Evolutionary conservation across 2,329 filamentous ascomycete genomes (phyloP).

Genomic region (Epicoccum sorghinum): DNA sequence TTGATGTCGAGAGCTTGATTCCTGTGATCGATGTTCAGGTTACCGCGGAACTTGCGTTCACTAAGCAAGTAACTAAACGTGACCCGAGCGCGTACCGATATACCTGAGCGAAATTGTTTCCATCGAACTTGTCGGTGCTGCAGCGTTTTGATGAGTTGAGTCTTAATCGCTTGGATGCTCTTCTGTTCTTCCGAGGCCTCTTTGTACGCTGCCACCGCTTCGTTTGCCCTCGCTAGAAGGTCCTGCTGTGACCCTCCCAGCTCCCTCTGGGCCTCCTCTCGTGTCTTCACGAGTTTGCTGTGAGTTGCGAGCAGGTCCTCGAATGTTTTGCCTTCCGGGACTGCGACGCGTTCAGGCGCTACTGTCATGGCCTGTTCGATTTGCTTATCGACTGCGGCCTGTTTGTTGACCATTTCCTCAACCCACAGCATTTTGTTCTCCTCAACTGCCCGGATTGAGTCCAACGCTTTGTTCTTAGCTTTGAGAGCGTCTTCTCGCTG

Average conservation of each 20-base stretch:
- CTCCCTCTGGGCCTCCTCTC: slow-evolving; percentile 35
- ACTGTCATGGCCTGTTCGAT: slow-evolving; percentile 23
- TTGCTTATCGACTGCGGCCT: slow-evolving; percentile 33
- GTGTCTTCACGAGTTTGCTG: slow-evolving; percentile 35
- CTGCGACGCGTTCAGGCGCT: slow-evolving; percentile 34
- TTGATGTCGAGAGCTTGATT: slow-evolving; percentile 77
- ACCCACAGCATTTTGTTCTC: slow-evolving; percentile 35
- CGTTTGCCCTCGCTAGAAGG: slow-evolving; percentile 30
- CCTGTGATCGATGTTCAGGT: slow-evolving; percentile 77
- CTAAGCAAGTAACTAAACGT: slow-evolving; percentile 88
- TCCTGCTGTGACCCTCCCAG: slow-evolving; percentile 45
- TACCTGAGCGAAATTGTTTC: slow-evolving; percentile 79
- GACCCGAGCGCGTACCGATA: slow-evolving; percentile 82
- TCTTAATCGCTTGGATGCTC: slow-evolving; percentile 23
- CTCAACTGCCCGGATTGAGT: slow-evolving; percentile 43
- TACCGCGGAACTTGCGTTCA: slow-evolving; percentile 87
- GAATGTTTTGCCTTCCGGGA: slow-evolving; percentile 40
- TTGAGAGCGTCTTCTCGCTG: slow-evolving; percentile 45
- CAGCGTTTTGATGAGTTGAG: slow-evolving; percentile 64
- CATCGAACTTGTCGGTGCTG: slow-evolving; percentile 74
- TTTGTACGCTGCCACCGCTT: slow-evolving; percentile 37
- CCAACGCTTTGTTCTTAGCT: slow-evolving; percentile 51
- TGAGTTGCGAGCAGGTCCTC: slow-evolving; percentile 40
- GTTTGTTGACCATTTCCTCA: slow-evolving; percentile 33
- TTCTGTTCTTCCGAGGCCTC: slow-evolving; percentile 29